phyloP scores from a whole-genome alignment of 2,329 filamentous ascomycete genomes.

The Corniculantispora saksenae region DNA sequence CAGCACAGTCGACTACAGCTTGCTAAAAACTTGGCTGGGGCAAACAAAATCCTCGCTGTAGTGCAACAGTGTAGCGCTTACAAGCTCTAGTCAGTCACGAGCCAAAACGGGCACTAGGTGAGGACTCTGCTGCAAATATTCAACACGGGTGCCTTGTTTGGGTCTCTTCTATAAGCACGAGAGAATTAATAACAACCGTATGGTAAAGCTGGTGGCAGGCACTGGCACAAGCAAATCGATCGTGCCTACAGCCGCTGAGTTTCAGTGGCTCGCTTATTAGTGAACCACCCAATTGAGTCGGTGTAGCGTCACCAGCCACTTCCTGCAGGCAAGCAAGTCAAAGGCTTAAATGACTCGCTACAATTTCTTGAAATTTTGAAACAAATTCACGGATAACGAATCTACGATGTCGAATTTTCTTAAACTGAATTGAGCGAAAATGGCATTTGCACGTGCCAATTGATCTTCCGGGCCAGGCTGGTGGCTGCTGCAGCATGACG shows the following conservation, averaged over 20 bases:
- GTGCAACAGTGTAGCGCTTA: no score
- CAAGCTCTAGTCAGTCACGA: no score
- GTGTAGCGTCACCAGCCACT: not conserved
- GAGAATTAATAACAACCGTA: not conserved
- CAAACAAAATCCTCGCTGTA: no score
- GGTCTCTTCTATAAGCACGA: not conserved
- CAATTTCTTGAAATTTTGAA: not conserved
- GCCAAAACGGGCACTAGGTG: no score
- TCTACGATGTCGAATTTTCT: not conserved
- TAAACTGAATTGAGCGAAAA: not conserved
- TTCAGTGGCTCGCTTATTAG: not conserved
- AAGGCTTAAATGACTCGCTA: no score
- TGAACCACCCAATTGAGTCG: not conserved
- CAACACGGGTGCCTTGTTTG: no score
- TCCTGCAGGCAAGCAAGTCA: no score
- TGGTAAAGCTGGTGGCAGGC: not conserved
- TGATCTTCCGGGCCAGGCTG: not conserved
- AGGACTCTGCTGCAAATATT: not conserved
- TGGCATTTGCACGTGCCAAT: not conserved
- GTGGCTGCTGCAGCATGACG: conserved; percentile 8
- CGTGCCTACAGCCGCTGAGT: not conserved
- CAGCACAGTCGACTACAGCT: no score
- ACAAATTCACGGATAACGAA: not conserved
- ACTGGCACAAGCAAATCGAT: not conserved
- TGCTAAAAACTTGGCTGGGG: no score